Evolutionary conservation across 257 asterid species (phyloP).

Genomic region (Eustoma russellianum): DNA sequence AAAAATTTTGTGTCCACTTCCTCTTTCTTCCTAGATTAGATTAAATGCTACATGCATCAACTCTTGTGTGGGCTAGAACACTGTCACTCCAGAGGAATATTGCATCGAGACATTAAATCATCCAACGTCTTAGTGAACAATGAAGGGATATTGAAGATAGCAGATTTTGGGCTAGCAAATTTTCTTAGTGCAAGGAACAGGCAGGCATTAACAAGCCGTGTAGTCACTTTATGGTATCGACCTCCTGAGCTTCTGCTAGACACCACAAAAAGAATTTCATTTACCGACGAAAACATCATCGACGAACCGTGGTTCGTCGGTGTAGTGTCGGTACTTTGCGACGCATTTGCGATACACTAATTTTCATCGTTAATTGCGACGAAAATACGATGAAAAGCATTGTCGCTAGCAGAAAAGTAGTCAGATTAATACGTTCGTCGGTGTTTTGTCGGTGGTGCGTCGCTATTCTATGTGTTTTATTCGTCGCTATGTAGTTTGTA

Average conservation of each 20-base stretch:
- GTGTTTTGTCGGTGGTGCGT: no score
- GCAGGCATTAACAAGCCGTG: conserved; percentile 73
- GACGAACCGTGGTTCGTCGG: no score
- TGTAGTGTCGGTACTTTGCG: no score
- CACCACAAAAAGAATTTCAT: no score
- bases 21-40: conserved; percentile 34
- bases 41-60: conserved; percentile 90
- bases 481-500: no score
- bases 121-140: conserved; percentile 82
- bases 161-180: conserved; percentile 90
- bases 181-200: conserved; percentile 38
- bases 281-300: no score
- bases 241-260: conserved; percentile 96
- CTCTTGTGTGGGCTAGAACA: conserved; percentile 70
- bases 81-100: conserved; percentile 69
- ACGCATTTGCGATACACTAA: no score
- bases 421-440: no score
- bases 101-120: conserved; percentile 83
- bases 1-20: neutral
- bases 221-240: conserved; percentile 94
- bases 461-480: no score
- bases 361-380: no score
- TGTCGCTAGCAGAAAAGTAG: no score
- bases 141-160: conserved; percentile 70
- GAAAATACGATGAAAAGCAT: no score